phyloP scores from a whole-genome alignment of 2,329 filamentous ascomycete genomes.

The Fusarium humuli region DNA sequence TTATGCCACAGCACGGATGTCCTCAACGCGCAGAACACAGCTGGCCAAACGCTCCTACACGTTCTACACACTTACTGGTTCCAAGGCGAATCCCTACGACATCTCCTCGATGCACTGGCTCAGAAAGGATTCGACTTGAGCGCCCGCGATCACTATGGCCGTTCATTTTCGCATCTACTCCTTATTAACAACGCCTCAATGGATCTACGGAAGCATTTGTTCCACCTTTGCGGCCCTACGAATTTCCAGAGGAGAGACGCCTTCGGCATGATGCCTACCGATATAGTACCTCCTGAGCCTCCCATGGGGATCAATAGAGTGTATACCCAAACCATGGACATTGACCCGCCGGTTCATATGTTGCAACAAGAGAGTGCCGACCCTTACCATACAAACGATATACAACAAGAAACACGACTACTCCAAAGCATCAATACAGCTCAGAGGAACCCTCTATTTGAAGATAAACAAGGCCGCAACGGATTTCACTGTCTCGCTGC shows the following conservation, averaged over 20 bases:
- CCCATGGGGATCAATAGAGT: conserved; percentile 7
- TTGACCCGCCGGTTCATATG: conserved; percentile 40
- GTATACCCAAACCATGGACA: conserved; percentile 32
- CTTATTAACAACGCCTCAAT: conserved; percentile 47
- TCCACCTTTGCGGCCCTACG: conserved; percentile 48
- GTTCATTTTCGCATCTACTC: conserved; percentile 64
- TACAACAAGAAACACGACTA: conserved; percentile 39
- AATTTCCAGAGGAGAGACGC: conserved; percentile 60
- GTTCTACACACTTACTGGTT: conserved; percentile 55
- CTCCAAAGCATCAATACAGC: conserved; percentile 34
- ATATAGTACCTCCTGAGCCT: conserved; percentile 6
- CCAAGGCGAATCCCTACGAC: conserved; percentile 40
- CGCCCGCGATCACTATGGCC: conserved; percentile 62
- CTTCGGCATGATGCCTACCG: conserved; percentile 54
- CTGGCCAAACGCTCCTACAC: conserved; percentile 63
- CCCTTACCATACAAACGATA: conserved; percentile 5
- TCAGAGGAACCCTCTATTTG: conserved; percentile 31
- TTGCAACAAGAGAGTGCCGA: conserved; percentile 3
- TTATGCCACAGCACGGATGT: conserved; percentile 32
- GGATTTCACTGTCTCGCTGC: conserved; percentile 69
- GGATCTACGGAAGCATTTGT: conserved; percentile 45
- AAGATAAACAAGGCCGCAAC: conserved; percentile 62
- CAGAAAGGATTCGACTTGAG: conserved; percentile 49
- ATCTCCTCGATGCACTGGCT: conserved; percentile 44
- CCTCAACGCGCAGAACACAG: conserved; percentile 54